Base-by-base conservation (phyloP, 1,284 basidiomycete genomes). In the Ustilago trichophora region DNA sequence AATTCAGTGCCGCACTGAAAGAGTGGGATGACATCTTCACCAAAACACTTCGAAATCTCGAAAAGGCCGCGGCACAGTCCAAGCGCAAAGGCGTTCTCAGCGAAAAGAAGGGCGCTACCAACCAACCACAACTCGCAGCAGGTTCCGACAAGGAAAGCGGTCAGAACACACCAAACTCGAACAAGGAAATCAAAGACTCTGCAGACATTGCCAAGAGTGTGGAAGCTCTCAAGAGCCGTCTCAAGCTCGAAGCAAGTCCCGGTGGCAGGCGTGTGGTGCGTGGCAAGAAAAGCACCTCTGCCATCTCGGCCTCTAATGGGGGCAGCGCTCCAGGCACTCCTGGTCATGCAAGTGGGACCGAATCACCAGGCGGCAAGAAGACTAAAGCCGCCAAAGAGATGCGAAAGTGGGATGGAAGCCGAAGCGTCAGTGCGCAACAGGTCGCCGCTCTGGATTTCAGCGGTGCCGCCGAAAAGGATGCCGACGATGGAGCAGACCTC, bases 161-260 rank as follows among this genome's bases (percentile, higher is more conserved):
- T 11, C 65, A 54, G 31, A 54, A 67, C 50, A 72, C 72, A 2
- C 65, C 68, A 15, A 54, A 33, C 42, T 54, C 56, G 40, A 29
- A 45, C 12, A 57, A 63, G 27, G 68, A 73, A 6, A 83, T 86
- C n/a, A 84, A 86, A 40, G 91, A 93, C 66, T 91, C 91, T 49
- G 89, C 94, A 76, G 89, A 92, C 75, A 97, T 98, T 72, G 89
- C 93, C 11, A 87, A 91, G 73, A 97, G 94, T 76, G 91, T 96
- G 2, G 90, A 93, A 76, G 92, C 91, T 0, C 85, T 98, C 50
- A 96, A 94, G 82, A 89, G 87, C 49, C 86, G 92, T 32, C 83
- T 95, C 41, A 83, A 83, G 47, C 69, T 72, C 29, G 66, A 78
- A 44, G 36, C 87, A 49, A 88, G 69, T 85, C 16, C 84, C 85